Evolutionary conservation across 2,329 filamentous ascomycete species (phyloP), one percentile per base, ranked within the genome.

Genomic region (Alternaria brassicicola): DNA sequence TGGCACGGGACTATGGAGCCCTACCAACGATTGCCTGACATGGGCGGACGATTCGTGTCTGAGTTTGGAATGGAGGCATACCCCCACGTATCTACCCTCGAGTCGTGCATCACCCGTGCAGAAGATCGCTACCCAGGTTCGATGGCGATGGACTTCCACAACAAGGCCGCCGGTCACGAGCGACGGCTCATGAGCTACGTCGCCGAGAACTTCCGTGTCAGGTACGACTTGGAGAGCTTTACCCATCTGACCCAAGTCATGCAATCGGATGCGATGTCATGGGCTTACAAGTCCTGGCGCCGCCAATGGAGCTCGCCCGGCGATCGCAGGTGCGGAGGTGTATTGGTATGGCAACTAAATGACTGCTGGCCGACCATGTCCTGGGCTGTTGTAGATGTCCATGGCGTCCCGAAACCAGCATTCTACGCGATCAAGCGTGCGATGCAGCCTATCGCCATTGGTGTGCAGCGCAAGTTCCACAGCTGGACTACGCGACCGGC

Each of bases 11-110:
- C 87, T 1, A 92, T 97, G 74, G 90, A 96, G 72, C 92, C 90
- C 63, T 97, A 96, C 68, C 93, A 97, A 30, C 35, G 50, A 67
- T 88, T 94, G 66, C 96, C 93, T 63, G 91, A 94, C 74, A 88
- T 89, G 61, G 87, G 88, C n/a, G 93, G 93, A 1, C 88, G 93
- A 0, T 97, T 97, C 78, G 92, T 96, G 56, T 94, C 90, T 49
- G 94, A 97, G 73, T 97, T 97, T 68, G 94, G 93, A 55, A 96
- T 97, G 92, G 88, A 97, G 76, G 92, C 91, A 0, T 96, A 96
- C 74, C 93, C 94, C 0, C 87, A 88, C 61, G 86, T 94, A 69
- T 86, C 89, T 66, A 97, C 93, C 0, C 92, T 97, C 67, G 89
- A 94, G 61, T 83, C 86, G 8, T 96, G 87, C 75, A 85, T 96